Evolutionary conservation across 495 filamentous ascomycete species (phyloP), one percentile per base, ranked within the genome.

Genomic region (Aspergillus avenaceus): DNA sequence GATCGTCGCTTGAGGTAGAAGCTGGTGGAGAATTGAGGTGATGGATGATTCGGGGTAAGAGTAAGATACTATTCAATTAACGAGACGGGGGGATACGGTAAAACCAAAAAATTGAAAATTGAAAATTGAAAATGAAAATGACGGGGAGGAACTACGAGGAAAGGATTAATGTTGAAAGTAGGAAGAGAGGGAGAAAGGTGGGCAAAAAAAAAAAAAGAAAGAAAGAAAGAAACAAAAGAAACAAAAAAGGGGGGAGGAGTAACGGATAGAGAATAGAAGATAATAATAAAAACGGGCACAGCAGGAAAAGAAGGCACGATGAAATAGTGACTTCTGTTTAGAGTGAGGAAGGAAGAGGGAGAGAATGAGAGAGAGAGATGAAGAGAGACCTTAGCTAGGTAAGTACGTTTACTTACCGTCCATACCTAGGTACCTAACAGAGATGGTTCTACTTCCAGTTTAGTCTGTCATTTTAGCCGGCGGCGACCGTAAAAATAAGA

Each of bases 161-260:
- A 24, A 23, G 27, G 46, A 22, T 26, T 21, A 26, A 13, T 16
- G 25, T 14, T 8, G 41, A 38, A 32, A n/a, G 14, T 29, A 49
- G 29, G 9, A 32, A 45, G 56, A 13, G 22, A 25, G 23, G 16
- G 23, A 32, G 48, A 48, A 27, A 49, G 29, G 41, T 45, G 41
- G 50, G 45, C 45, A 24, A 21, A 19, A 1, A 32, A 28, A 46
- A n/a, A 44, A 49, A 41, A 55, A 50, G 53, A 34, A 60, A 56
- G 53, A 55, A 56, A 59, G 54, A 45, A 56, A 45, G 40, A 51
- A 49, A 41, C 54, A 50, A 51, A 34, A 60, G 55, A 52, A 55
- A 56, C 58, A 52, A 45, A 56, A 45, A 36, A 51, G 54, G 45
- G 53, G 27, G 36, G 47, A 19, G 53, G 42, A 18, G 38, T 44